Evolutionary conservation across 2,329 filamentous ascomycete species (phyloP).

Genomic region (Epicoccum nigrum): DNA sequence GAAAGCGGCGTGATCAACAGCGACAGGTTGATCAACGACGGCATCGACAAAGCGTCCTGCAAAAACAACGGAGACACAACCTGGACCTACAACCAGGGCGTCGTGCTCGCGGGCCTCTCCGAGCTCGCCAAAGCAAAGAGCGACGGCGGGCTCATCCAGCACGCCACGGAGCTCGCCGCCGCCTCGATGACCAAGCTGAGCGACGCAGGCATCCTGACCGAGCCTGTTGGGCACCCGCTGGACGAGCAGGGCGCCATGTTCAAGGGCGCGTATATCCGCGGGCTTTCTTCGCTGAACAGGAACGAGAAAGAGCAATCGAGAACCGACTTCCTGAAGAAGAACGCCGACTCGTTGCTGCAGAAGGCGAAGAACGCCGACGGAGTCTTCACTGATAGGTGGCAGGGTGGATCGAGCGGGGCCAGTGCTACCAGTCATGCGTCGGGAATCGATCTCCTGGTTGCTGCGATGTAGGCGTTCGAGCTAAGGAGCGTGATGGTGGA

Average conservation of each 20-base stretch:
- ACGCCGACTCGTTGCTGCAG: constrained; percentile 41
- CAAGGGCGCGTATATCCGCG: constrained; percentile 48
- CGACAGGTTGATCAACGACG: constrained; percentile 61
- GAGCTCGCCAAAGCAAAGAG: constrained; percentile 57
- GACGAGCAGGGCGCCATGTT: constrained; percentile 43
- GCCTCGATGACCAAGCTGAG: constrained; percentile 35
- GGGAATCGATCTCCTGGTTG: constrained; percentile 69
- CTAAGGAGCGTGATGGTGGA: not conserved
- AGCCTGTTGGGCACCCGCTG: constrained; percentile 28
- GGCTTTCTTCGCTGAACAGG: constrained; percentile 37
- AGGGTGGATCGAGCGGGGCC: constrained; percentile 59
- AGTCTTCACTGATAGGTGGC: constrained; percentile 64
- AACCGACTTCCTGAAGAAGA: constrained; percentile 40
- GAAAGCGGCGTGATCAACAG: constrained; percentile 58
- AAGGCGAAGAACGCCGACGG: constrained; percentile 46
- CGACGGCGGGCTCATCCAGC: constrained; percentile 30
- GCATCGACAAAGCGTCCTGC: constrained; percentile 55
- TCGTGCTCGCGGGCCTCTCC: constrained; percentile 61
- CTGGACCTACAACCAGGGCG: constrained; percentile 66
- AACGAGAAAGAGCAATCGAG: constrained; percentile 31
- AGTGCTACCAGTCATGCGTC: constrained; percentile 66
- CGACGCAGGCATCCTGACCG: constrained; percentile 42
- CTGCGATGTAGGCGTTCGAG: constrained; percentile 36
- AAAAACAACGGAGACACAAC: constrained; percentile 59
- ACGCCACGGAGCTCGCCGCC: constrained; percentile 37